Conservation (phyloP, 495 filamentous ascomycete species). For the Aspergillus sclerotiicarbonarius region DNA sequence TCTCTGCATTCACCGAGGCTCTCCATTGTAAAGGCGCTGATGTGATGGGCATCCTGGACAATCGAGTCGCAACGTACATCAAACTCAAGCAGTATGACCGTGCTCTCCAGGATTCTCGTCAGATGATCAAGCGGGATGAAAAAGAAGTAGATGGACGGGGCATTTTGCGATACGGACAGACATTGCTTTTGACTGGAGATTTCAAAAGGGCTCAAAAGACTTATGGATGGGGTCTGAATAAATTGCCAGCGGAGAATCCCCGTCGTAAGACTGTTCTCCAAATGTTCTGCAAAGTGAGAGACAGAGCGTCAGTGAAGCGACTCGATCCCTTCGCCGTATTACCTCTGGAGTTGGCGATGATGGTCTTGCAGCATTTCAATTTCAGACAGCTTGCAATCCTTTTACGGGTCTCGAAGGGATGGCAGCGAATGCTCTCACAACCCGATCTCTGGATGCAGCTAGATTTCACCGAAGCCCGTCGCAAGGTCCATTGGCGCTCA, state of each 20-base stretch:
- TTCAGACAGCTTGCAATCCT: conserved; percentile 52
- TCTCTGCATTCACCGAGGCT: not conserved
- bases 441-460: conserved; percentile 50
- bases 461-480: conserved; percentile 45
- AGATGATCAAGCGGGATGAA: conserved; percentile 55
- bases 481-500: conserved; percentile 37
- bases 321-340: conserved; percentile 48
- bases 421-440: conserved; percentile 45
- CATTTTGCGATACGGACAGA: conserved; percentile 63
- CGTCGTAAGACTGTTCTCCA: conserved; percentile 44
- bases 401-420: conserved; percentile 52
- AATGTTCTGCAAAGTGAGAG: conserved; percentile 44
- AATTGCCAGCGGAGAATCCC: conserved; percentile 40
- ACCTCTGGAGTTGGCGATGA: conserved; percentile 47
- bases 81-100: conserved; percentile 52
- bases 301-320: conserved; percentile 28
- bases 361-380: conserved; percentile 44
- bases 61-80: conserved; percentile 58
- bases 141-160: conserved; percentile 55
- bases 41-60: conserved; percentile 46
- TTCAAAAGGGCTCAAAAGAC: conserved; percentile 53
- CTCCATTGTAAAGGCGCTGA: not conserved
- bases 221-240: conserved; percentile 58
- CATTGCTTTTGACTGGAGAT: conserved; percentile 56
- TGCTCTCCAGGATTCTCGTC: conserved; percentile 58